Conservation (phyloP, 257 asterid species). For the Ajuga chamaepitys region DNA sequence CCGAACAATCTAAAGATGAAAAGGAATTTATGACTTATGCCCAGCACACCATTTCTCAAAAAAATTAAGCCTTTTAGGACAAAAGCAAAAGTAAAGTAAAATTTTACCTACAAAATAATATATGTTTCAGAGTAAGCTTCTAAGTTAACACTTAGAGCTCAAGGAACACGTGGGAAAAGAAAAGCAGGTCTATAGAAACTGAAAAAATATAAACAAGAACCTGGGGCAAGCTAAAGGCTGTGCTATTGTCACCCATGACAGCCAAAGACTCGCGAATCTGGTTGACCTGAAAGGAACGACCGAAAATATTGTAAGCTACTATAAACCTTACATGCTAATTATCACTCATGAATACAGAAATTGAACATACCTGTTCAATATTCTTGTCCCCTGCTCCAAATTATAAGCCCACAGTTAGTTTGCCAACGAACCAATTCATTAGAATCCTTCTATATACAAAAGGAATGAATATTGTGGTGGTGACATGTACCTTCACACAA, state of each 20-base stretch:
- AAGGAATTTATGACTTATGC: background rate
- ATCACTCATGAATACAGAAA: constrained; percentile 3
- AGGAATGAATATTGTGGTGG: too few relatives aligned
- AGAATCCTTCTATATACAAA: too few relatives aligned
- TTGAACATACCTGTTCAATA: constrained; percentile 61
- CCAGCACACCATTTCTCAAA: background rate
- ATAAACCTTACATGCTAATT: constrained; percentile 6
- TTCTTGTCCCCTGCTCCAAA: constrained; percentile 68
- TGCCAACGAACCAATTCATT: background rate
- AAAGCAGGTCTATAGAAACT: background rate
- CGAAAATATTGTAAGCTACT: background rate
- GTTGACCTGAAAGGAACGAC: constrained; percentile 55
- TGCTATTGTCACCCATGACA: constrained; percentile 90
- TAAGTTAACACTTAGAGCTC: background rate
- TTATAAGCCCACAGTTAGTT: constrained; percentile 18
- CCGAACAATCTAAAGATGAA: background rate
- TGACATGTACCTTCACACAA: too few relatives aligned
- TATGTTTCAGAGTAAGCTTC: background rate
- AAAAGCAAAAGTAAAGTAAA: background rate
- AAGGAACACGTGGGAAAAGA: background rate
- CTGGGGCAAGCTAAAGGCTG: constrained; percentile 98
- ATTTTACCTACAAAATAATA: background rate
- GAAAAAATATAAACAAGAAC: constrained; percentile 29
- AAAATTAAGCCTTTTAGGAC: background rate
- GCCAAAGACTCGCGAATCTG: constrained; percentile 96